phyloP scores from a whole-genome alignment of 2,329 filamentous ascomycete genomes.

The Colletotrichum sp. region DNA sequence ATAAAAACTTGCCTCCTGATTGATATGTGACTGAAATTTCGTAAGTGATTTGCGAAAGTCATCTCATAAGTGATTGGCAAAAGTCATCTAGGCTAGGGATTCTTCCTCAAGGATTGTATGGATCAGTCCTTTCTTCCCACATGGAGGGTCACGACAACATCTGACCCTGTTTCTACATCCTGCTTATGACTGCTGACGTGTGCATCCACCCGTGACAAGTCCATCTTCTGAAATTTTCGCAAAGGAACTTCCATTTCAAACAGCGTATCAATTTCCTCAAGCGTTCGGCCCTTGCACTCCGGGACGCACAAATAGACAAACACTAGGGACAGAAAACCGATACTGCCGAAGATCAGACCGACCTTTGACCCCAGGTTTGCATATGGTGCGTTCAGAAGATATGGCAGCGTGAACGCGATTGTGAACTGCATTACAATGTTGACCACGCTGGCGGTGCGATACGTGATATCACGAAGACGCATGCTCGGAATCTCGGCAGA shows the following conservation, averaged over 20 bases:
- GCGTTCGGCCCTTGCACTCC: conserved; percentile 65
- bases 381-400: conserved; percentile 38
- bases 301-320: conserved; percentile 36
- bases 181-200: neutral
- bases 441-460: neutral
- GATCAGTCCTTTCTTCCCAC: neutral
- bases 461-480: conserved; percentile 34
- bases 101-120: too few relatives aligned
- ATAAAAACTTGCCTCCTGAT: neutral
- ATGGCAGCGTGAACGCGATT: conserved; percentile 40
- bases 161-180: neutral
- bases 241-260: neutral
- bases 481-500: conserved; percentile 36
- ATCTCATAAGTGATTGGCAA: neutral
- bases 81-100: neutral
- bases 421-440: conserved; percentile 29
- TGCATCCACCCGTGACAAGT: neutral
- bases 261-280: conserved; percentile 73
- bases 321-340: neutral
- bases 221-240: neutral
- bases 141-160: neutral
- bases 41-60: neutral
- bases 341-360: conserved; percentile 6
- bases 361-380: conserved; percentile 32
- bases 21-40: neutral